Evolutionary conservation across 2,329 filamentous ascomycete genomes (phyloP), one percentile per base, ranked within the genome.

Genomic region (Hirsutella minnesotensis): DNA sequence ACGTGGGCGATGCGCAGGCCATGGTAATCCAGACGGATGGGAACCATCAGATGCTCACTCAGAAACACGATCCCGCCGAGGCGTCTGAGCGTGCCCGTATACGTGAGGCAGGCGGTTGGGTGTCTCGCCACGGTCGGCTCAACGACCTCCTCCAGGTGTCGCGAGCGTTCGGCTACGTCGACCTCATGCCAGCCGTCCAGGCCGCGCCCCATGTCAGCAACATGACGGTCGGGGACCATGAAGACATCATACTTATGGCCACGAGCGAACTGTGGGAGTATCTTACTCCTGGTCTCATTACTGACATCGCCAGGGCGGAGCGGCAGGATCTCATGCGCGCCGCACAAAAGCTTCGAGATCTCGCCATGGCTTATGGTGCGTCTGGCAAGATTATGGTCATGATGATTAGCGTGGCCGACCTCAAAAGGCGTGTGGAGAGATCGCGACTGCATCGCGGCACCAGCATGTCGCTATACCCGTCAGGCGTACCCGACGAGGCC

Each of bases 341-440:
- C 15, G 84, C 92, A 4, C 90, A 96, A 60, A 95, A 94, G 65
- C 74, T 98, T 27, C 81, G 92, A 45, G 92, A 98, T 65, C 70
- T 96, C 43, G 92, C 92, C 35, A 95, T 98, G 58, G 87, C 90
- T 1, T 96, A 95, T 59, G 92, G 92, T 42, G 86, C 90, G 12
- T 89, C 81, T 1, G 83, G 83, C 56, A 98, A 98, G 66, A 86
- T 96, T 49, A 96, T 96, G 89, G 87, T 98, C 37, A 96, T 96
- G 90, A 86, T 98, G 70, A 81, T 98, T 43, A 90, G 89, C 43
- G 84, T 98, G 31, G 82, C 84, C 43, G 89, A 96, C 56, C 68
- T 98, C 42, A 90, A 94, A 65, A 85, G 86, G 57, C 79, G 87
- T 48, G 69, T 73, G 44, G 85, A 94, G 58, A 77, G 84, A 49